Evolutionary conservation across 352 stramenopile genomes (phyloP).

Genomic region (Globisporangium alternatum): DNA sequence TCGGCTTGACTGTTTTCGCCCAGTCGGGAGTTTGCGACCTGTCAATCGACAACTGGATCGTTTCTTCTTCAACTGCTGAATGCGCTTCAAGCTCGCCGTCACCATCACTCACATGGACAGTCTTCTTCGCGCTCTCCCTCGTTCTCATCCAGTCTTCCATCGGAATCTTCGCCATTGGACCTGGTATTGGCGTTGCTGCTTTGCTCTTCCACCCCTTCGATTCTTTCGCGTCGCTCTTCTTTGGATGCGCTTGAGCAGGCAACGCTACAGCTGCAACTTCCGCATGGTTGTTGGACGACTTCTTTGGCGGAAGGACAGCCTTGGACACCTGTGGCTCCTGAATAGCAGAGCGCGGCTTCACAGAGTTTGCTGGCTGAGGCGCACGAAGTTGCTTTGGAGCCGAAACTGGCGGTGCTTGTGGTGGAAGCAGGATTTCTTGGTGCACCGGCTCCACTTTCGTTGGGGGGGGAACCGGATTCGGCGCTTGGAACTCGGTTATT

Average conservation of each 20-base stretch:
- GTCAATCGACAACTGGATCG: slow-evolving; percentile 32
- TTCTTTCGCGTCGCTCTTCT: slow-evolving; percentile 20
- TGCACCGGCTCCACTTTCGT: slow-evolving; percentile 9
- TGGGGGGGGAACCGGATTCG: slow-evolving; percentile 26
- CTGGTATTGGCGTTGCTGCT: slow-evolving; percentile 33
- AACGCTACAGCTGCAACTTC: not conserved
- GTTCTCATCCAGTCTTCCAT: slow-evolving; percentile 81
- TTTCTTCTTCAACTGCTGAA: not conserved
- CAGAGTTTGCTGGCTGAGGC: not conserved
- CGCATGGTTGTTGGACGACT: not conserved
- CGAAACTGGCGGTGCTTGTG: slow-evolving; percentile 22
- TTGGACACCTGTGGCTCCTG: slow-evolving; percentile 1
- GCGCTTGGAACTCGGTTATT: slow-evolving; percentile 27
- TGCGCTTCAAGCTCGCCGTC: not conserved
- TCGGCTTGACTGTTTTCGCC: slow-evolving; percentile 36
- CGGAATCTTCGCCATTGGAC: slow-evolving; percentile 46
- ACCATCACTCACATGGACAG: slow-evolving; percentile 28
- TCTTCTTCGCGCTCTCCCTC: slow-evolving; percentile 47
- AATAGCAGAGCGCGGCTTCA: not conserved
- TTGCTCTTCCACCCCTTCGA: slow-evolving; percentile 48
- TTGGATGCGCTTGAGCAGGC: slow-evolving; percentile 1
- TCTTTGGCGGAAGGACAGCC: not conserved
- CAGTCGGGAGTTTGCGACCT: slow-evolving; percentile 60
- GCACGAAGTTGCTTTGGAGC: slow-evolving; percentile 7
- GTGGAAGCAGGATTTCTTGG: slow-evolving; percentile 25